Evolutionary conservation across 306 rosid genomes (phyloP).

Genomic region (Sphenostylis stenocarpa): DNA sequence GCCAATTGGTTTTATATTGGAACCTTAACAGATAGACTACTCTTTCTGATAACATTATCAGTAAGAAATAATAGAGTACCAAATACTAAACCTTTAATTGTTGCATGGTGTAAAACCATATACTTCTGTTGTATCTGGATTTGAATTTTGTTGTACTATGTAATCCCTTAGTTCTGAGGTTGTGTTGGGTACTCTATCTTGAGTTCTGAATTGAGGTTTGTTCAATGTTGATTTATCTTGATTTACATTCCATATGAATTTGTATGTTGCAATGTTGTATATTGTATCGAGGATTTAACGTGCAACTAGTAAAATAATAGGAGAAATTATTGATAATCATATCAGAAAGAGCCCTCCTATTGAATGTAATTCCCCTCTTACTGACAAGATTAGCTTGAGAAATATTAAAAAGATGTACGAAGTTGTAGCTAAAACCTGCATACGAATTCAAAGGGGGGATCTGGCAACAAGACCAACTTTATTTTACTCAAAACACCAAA

Average conservation of each 20-base stretch:
- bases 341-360: too few relatives aligned
- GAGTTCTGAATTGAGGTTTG: too few relatives aligned
- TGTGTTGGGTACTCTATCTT: not conserved
- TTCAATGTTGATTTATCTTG: too few relatives aligned
- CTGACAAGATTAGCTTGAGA: not conserved
- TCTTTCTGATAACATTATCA: not conserved
- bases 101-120: not conserved
- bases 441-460: not conserved
- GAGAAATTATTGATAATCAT: too few relatives aligned
- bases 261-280: too few relatives aligned
- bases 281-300: too few relatives aligned
- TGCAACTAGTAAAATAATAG: too few relatives aligned
- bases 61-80: not conserved
- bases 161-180: not conserved
- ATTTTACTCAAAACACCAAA: not conserved
- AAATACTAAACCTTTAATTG: not conserved
- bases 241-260: too few relatives aligned
- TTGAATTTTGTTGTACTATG: not conserved
- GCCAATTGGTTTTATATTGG: too few relatives aligned
- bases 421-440: not conserved
- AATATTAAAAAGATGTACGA: not conserved
- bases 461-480: not conserved
- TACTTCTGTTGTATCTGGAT: not conserved
- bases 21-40: too few relatives aligned
- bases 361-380: not conserved